Base-by-base conservation (phyloP, 805 yeast species). In the Candida tibetensis region DNA sequence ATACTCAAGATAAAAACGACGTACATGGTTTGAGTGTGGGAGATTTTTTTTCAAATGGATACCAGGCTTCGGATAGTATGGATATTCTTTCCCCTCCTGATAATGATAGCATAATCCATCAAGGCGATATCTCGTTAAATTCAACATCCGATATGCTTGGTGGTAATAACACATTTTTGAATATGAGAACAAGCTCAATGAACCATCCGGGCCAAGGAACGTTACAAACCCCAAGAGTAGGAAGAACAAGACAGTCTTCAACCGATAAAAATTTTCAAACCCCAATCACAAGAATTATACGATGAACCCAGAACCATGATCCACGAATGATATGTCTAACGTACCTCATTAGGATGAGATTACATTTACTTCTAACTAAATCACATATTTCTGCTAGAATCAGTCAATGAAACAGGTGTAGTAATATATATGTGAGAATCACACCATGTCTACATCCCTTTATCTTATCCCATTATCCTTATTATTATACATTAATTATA, bases 251-350 rank as follows among this genome's bases (percentile, higher is more conserved):
- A 26, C 72, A 66, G 44, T 48, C 61, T 1, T 62, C 71, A 1
- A 57, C 56, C 16, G 74, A 69, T 34, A 60, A 62, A 42, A 58
- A 47, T 29, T 65, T 64, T 44, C 72, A 66, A 44, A 68, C 74
- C 1, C 74, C 74, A 1, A 60, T 68, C 17, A 51, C 71, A 1
- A 52, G 72, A 30, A 64, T 65, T 9, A 55, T 61, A 54, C 53
- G 71, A 29, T 49, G 37, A 39, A 12, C 15, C 56, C 25, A n/a
- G n/a, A n/a, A n/a, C n/a, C n/a, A n/a, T n/a, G n/a, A n/a, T n/a
- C n/a, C n/a, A n/a, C n/a, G n/a, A n/a, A n/a, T n/a, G n/a, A n/a
- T n/a, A n/a, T n/a, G n/a, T n/a, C n/a, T n/a, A n/a, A n/a, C n/a
- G n/a, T n/a, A n/a, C n/a, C n/a, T n/a, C n/a, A n/a, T n/a, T n/a